Conservation (phyloP, 208 protist genomes). For the Trypanosoma brucei region DNA sequence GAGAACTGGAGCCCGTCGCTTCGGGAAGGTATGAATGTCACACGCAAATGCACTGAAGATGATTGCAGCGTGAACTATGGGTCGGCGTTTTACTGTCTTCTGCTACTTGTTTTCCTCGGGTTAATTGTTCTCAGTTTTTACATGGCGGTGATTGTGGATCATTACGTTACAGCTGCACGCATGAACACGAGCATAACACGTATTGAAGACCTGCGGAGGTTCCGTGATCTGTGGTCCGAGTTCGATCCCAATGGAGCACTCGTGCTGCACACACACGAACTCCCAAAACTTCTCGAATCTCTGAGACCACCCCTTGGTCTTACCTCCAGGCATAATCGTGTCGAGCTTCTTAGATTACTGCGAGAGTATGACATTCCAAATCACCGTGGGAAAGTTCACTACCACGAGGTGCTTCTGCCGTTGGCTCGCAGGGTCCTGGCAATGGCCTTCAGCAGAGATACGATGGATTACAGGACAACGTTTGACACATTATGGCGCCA, state of each 20-base stretch:
- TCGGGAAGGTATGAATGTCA: conserved; percentile 60
- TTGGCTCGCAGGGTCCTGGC: conserved; percentile 79
- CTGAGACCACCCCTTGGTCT: conserved; percentile 82
- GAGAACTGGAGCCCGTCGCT: conserved; percentile 86
- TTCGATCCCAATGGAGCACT: conserved; percentile 75
- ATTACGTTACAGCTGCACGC: conserved; percentile 73
- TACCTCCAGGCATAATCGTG: conserved; percentile 53
- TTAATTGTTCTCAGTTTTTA: conserved; percentile 75
- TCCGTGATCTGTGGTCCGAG: conserved; percentile 67
- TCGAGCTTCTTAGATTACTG: conserved; percentile 71
- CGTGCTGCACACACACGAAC: conserved; percentile 42
- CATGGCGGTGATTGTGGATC: conserved; percentile 79
- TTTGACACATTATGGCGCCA: conserved; percentile 72
- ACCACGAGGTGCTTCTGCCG: conserved; percentile 82
- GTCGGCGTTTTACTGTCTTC: conserved; percentile 82
- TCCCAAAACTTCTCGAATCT: conserved; percentile 74
- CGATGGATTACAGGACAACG: conserved; percentile 31
- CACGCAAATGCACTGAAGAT: conserved; percentile 34
- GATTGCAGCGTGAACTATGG: conserved; percentile 69
- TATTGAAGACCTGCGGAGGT: conserved; percentile 73
- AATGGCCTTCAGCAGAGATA: conserved; percentile 66
- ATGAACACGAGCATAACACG: conserved; percentile 62
- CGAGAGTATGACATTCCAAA: conserved; percentile 88
- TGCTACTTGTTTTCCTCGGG: conserved; percentile 75
- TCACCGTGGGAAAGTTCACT: conserved; percentile 74